Evolutionary conservation across 164 flowering plant genomes (phyloP).

Genomic region (Umbilicus rupestris): DNA sequence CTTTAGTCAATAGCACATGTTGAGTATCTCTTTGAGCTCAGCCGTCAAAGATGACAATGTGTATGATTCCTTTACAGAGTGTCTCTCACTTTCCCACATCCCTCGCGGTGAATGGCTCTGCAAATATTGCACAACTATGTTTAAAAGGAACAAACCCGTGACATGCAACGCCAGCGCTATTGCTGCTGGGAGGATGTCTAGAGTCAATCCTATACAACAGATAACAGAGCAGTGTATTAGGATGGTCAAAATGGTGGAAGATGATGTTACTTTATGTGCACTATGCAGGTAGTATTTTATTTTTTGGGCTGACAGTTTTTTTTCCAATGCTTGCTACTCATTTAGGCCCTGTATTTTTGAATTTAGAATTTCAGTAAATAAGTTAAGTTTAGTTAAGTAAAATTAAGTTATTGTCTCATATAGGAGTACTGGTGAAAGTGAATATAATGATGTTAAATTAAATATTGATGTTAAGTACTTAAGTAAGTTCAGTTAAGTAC

Average conservation of each 20-base stretch:
- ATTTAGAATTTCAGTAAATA: too few species aligned
- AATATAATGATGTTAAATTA: too few species aligned
- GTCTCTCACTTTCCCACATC: conserved; percentile 42
- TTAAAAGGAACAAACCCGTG: conserved; percentile 42
- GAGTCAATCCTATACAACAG: conserved; percentile 65
- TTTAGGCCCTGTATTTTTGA: conserved; percentile 36
- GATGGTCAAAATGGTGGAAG: conserved; percentile 41
- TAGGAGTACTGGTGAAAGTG: too few species aligned
- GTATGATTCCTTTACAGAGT: conserved; percentile 39
- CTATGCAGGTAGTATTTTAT: conserved; percentile 61
- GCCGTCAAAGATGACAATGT: not conserved
- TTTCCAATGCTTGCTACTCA: not conserved
- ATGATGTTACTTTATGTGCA: conserved; percentile 53
- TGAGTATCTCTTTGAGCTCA: not conserved
- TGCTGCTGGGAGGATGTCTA: conserved; percentile 80
- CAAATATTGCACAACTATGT: conserved; percentile 51
- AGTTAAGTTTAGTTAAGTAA: too few species aligned
- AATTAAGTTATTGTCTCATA: too few species aligned
- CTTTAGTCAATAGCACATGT: not conserved
- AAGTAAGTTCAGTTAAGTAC: too few species aligned
- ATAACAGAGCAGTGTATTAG: conserved; percentile 72
- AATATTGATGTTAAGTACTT: too few species aligned
- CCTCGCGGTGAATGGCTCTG: conserved; percentile 82
- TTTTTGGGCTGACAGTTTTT: not conserved
- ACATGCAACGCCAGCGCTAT: conserved; percentile 59